These are phyloP conservation scores for Collariella sp. DNA, from an alignment of 495 filamentous ascomycete species.

Conservation along the genomic window DNA sequence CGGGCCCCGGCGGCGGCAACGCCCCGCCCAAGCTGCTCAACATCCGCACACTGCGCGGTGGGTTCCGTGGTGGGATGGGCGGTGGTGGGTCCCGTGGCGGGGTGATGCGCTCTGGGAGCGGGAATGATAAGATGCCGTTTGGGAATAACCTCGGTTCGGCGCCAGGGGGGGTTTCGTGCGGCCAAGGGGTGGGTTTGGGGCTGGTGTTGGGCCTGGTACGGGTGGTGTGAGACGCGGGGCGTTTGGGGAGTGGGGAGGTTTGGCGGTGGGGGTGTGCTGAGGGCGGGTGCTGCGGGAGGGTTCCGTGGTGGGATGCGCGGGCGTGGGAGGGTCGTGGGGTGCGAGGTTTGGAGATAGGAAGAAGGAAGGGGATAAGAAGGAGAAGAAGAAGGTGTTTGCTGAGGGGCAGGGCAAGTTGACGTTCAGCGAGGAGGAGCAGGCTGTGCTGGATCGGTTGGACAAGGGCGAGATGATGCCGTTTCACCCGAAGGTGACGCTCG, in stretches of 20 bases:
- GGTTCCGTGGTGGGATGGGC: constrained; percentile 4
- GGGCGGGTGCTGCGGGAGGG: background rate
- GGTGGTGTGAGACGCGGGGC: background rate
- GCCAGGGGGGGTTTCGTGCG: background rate
- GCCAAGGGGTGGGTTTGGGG: background rate
- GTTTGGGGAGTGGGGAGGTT: background rate
- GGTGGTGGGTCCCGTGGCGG: background rate
- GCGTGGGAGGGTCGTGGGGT: background rate
- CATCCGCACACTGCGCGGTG: constrained; percentile 23
- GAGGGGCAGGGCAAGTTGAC: constrained; percentile 5
- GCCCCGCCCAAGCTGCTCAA: constrained; percentile 20
- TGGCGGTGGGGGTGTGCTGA: background rate
- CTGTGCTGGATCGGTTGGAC: constrained; percentile 17
- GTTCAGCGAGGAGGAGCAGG: constrained; percentile 17
- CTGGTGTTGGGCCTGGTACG: background rate
- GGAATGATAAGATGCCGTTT: background rate
- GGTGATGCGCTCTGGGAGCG: background rate
- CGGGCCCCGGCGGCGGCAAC: background rate
- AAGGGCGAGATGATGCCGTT: constrained; percentile 24
- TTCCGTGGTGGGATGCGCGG: constrained; percentile 1
- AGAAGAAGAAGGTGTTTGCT: background rate
- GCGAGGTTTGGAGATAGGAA: too few species aligned
- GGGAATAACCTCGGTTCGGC: background rate
- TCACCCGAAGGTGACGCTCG: constrained; percentile 14
- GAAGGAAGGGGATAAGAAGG: background rate